phyloP scores from a whole-genome alignment of 352 stramenopile species.

The Phytophthora chlamydospora region DNA sequence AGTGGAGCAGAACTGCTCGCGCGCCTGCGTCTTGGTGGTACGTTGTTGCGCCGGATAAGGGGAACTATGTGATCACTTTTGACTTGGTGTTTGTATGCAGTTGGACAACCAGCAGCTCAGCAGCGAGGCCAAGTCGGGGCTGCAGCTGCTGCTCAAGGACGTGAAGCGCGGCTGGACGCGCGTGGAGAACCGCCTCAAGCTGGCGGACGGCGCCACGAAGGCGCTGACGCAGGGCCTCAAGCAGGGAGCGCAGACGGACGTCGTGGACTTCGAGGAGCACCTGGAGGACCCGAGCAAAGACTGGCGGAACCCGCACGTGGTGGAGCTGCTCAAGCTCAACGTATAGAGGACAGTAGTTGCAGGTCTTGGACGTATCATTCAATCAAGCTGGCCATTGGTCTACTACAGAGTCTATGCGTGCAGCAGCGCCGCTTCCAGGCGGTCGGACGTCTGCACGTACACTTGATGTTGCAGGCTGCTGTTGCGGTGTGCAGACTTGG shows the following conservation, averaged over 20 bases:
- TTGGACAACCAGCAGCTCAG: conserved; percentile 66
- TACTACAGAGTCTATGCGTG: conserved; percentile 12
- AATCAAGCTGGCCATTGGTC: conserved; percentile 25
- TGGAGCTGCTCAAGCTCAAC: conserved; percentile 76
- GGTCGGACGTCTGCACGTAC: conserved; percentile 29
- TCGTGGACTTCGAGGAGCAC: conserved; percentile 84
- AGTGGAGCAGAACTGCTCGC: conserved; percentile 69
- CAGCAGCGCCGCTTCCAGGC: conserved; percentile 29
- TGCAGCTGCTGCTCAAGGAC: conserved; percentile 82
- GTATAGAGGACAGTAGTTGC: conserved; percentile 48
- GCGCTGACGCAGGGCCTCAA: conserved; percentile 55
- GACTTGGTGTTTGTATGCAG: conserved; percentile 27
- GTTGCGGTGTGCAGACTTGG: conserved; percentile 7
- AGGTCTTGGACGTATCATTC: conserved; percentile 5
- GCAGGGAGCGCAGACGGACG: conserved; percentile 49
- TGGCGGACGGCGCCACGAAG: conserved; percentile 48
- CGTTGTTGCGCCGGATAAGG: conserved; percentile 2
- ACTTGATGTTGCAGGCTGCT: conserved; percentile 36
- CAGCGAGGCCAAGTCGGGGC: conserved; percentile 52
- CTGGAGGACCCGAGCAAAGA: conserved; percentile 74
- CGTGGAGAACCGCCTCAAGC: conserved; percentile 66
- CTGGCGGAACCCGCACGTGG: conserved; percentile 77
- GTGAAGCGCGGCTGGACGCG: conserved; percentile 78
- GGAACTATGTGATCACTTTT: conserved; percentile 9
- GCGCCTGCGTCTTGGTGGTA: conserved; percentile 71